Evolutionary conservation across 129 eudicot genomes (phyloP).

Genomic region (Escallonia herrerae): DNA sequence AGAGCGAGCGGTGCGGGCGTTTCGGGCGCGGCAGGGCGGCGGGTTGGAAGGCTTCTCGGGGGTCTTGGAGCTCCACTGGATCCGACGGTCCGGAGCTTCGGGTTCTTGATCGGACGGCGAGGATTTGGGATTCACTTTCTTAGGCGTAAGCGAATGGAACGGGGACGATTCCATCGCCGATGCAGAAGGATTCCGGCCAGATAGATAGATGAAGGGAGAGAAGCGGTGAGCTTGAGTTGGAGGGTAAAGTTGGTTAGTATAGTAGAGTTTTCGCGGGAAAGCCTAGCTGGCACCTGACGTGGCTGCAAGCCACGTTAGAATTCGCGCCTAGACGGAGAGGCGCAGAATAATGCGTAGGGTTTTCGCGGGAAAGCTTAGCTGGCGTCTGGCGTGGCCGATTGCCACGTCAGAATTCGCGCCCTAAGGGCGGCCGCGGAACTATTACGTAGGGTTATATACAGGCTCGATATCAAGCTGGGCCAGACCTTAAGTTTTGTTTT

Average conservation of each 20-base stretch:
- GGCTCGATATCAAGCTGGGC: background rate
- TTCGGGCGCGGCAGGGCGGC: conserved; percentile 32
- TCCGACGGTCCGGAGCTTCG: conserved; percentile 16
- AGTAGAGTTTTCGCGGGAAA: conserved; percentile 46
- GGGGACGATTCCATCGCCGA: conserved; percentile 15
- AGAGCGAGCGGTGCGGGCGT: conserved; percentile 35
- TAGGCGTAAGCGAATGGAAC: conserved; percentile 35
- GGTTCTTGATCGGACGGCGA: conserved; percentile 16
- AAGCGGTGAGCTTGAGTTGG: background rate
- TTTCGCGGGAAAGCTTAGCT: conserved; percentile 50
- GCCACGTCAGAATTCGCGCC: conserved; percentile 74
- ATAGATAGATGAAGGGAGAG: conserved; percentile 9
- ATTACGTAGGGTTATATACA: background rate
- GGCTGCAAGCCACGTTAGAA: conserved; percentile 30
- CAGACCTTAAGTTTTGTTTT: no score
- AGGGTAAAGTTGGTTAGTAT: background rate
- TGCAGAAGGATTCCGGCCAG: conserved; percentile 22
- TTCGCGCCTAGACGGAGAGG: conserved; percentile 19
- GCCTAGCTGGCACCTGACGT: conserved; percentile 18
- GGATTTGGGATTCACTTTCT: conserved; percentile 25
- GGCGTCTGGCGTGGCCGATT: conserved; percentile 21
- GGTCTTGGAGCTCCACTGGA: conserved; percentile 45
- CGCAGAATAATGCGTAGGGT: conserved; percentile 11
- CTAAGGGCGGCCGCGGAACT: conserved; percentile 16
- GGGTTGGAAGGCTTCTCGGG: conserved; percentile 47